These are phyloP conservation scores for Colletotrichum siamense DNA, from an alignment of 2,329 filamentous ascomycete species.

Conservation along the genomic window DNA sequence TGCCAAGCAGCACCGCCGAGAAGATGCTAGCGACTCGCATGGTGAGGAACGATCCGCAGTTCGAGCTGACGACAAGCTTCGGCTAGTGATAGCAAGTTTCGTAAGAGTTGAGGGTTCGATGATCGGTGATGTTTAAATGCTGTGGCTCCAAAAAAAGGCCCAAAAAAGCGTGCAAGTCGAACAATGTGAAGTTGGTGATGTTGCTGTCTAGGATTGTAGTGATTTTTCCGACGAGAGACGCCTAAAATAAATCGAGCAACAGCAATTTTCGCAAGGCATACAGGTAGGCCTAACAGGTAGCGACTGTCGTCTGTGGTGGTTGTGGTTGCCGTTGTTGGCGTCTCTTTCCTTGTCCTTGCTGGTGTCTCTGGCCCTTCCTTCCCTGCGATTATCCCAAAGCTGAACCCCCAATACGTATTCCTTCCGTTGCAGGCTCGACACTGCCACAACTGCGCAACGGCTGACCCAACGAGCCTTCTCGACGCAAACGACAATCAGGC, in stretches of 20 bases:
- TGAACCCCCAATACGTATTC: not conserved
- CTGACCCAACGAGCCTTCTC: not conserved
- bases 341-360: not conserved
- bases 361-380: not conserved
- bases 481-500: not conserved
- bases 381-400: not conserved
- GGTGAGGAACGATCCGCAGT: not conserved
- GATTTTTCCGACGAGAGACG: not conserved
- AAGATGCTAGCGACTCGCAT: conserved; percentile 44
- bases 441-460: not conserved
- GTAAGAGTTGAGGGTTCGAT: not conserved
- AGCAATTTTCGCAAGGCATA: not conserved
- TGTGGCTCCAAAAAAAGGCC: not conserved
- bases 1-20: conserved; percentile 38
- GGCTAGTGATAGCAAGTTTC: not conserved
- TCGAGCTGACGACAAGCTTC: not conserved
- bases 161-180: not conserved
- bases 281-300: not conserved
- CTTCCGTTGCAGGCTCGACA: not conserved
- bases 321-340: not conserved
- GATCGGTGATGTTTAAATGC: not conserved
- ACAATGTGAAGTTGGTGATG: not conserved
- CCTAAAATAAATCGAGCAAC: not conserved
- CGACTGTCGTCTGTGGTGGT: not conserved
- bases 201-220: not conserved